Percentiles rank a stretch among this genome's conserved stretches.
Evolutionary conservation across 164 flowering plant genomes (phyloP).

Genomic region (Berberis thunbergii): DNA sequence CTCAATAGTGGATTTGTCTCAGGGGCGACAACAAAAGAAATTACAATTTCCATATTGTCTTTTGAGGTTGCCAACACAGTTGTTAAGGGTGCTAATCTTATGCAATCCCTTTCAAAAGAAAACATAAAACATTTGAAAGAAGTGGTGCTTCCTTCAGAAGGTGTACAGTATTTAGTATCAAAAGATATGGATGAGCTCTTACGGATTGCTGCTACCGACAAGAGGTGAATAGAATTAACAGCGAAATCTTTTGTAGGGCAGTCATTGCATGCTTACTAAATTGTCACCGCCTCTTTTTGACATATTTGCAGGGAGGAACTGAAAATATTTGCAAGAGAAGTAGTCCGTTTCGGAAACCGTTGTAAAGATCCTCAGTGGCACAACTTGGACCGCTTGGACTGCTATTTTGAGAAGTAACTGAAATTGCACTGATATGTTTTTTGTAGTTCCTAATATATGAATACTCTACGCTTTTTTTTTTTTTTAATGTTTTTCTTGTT

Average conservation of each 20-base stretch:
- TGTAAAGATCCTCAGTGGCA: conserved; percentile 98
- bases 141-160: too few species aligned
- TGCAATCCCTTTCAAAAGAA: too few species aligned
- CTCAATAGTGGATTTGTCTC: conserved; percentile 61
- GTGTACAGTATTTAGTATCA: too few species aligned
- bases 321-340: conserved; percentile 70
- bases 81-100: too few species aligned
- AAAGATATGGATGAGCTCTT: too few species aligned
- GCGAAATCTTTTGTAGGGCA: neutral
- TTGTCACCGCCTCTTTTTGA: neutral
- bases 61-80: too few species aligned
- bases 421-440: conserved; percentile 1
- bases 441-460: neutral
- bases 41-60: too few species aligned
- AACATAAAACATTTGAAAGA: too few species aligned
- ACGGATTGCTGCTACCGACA: conserved; percentile 80
- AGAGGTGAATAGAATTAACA: conserved; percentile 47
- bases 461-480: neutral
- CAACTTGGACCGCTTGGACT: conserved; percentile 75
- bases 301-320: conserved; percentile 61
- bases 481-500: conserved; percentile 2
- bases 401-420: conserved; percentile 71
- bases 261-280: neutral
- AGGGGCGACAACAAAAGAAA: too few species aligned
- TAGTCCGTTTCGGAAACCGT: conserved; percentile 87